A percentile compares a stretch with the other conserved stretches of the same genome.
Evolutionary conservation across 2,329 filamentous ascomycete species (phyloP).

Genomic region (Pseudogymnoascus destructans): DNA sequence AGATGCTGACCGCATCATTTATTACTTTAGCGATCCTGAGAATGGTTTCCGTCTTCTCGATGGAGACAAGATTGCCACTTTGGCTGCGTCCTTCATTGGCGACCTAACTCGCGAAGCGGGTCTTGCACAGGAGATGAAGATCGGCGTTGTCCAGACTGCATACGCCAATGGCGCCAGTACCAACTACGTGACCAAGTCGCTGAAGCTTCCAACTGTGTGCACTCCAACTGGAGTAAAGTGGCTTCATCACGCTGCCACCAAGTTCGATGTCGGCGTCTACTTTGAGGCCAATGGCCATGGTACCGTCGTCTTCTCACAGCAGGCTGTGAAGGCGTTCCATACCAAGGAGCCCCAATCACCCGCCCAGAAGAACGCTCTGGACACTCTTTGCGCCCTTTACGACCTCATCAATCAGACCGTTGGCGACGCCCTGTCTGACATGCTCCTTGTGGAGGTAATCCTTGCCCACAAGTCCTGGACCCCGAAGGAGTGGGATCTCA

Average conservation of each 20-base stretch:
- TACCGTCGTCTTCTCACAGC: conserved; percentile 84
- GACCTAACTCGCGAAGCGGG: conserved; percentile 74
- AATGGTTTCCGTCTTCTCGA: conserved; percentile 85
- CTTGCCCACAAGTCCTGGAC: conserved; percentile 90
- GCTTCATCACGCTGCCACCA: conserved; percentile 88
- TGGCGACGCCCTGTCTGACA: conserved; percentile 88
- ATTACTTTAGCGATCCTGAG: conserved; percentile 79
- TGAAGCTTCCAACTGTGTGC: conserved; percentile 81
- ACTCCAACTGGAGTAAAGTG: conserved; percentile 96
- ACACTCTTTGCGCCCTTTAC: conserved; percentile 68
- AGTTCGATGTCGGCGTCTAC: conserved; percentile 93
- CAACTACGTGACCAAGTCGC: conserved; percentile 75
- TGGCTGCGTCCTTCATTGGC: conserved; percentile 85
- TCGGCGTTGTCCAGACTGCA: conserved; percentile 92
- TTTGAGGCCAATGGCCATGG: conserved; percentile 98
- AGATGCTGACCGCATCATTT: conserved; percentile 89
- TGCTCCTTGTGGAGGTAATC: conserved; percentile 91
- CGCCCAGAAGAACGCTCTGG: conserved; percentile 78
- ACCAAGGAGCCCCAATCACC: conserved; percentile 77
- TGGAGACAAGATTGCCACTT: conserved; percentile 89
- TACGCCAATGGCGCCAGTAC: conserved; percentile 96
- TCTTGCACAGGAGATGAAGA: conserved; percentile 66
- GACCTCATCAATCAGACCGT: conserved; percentile 98
- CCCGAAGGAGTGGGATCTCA: conserved; percentile 80
- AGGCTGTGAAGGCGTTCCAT: conserved; percentile 66